These are phyloP conservation scores for Pseudopithomyces maydicus DNA, from an alignment of 2,329 filamentous ascomycete species.

Conservation along the genomic window DNA sequence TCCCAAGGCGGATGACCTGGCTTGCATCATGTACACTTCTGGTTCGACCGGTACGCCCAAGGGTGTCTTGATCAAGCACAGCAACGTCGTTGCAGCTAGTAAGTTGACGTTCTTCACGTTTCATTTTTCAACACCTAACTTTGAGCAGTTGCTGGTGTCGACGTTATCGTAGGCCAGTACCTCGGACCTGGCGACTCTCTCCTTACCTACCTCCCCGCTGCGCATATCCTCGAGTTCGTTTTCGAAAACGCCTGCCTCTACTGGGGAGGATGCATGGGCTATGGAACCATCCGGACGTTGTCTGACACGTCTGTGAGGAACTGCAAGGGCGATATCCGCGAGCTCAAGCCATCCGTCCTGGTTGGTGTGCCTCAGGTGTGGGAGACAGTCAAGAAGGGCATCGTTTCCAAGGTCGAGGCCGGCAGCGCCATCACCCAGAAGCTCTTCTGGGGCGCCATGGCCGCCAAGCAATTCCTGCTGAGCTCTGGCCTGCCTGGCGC, in stretches of 20 bases:
- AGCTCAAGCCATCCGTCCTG: constrained; percentile 86
- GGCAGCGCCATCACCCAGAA: constrained; percentile 72
- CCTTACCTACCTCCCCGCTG: constrained; percentile 89
- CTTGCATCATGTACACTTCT: constrained; percentile 83
- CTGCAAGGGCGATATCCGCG: constrained; percentile 90
- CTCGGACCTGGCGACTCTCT: constrained; percentile 79
- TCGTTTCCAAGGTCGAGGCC: constrained; percentile 76
- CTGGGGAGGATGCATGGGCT: constrained; percentile 90
- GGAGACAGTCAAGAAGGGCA: constrained; percentile 97
- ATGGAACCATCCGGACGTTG: constrained; percentile 87
- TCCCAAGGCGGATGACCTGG: constrained; percentile 76
- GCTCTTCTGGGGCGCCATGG: constrained; percentile 75
- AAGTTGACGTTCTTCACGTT: constrained; percentile 44
- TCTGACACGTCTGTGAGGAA: constrained; percentile 86
- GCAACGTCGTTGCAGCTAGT: constrained; percentile 78
- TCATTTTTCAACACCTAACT: constrained; percentile 13
- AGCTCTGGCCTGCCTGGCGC: constrained; percentile 66
- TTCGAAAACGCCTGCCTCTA: constrained; percentile 91
- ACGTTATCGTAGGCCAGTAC: constrained; percentile 75
- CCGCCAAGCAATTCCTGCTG: constrained; percentile 66
- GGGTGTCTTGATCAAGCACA: constrained; percentile 83
- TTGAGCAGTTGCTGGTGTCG: constrained; percentile 71
- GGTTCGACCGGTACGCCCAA: constrained; percentile 89
- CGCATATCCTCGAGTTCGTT: constrained; percentile 95
- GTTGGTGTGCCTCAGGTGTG: constrained; percentile 96